Conservation (phyloP, 768 basidiomycete genomes). For the Clitopilus hobsonii region DNA sequence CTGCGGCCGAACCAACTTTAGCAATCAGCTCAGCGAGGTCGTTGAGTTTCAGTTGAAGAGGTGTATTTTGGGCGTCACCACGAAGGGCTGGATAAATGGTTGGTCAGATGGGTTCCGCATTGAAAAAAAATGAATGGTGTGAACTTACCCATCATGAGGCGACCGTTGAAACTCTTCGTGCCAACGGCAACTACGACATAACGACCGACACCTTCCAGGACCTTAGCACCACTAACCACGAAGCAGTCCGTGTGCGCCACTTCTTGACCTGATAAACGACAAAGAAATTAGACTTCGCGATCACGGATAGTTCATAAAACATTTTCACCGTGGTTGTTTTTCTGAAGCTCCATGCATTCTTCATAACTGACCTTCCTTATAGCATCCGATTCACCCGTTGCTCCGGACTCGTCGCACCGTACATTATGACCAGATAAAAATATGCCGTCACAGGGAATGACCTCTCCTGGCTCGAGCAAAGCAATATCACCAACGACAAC, state of each 20-base stretch:
- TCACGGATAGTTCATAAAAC: conserved; percentile 4
- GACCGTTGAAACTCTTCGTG: conserved; percentile 88
- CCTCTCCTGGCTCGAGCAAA: conserved; percentile 90
- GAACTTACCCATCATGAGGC: conserved; percentile 91
- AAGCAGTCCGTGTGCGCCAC: conserved; percentile 82
- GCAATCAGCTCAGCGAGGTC: conserved; percentile 93
- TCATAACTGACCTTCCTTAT: conserved; percentile 84
- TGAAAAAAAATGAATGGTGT: conserved; percentile 5
- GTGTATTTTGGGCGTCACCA: conserved; percentile 84
- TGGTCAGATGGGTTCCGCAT: conserved; percentile 1
- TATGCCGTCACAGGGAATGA: conserved; percentile 93
- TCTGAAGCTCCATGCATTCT: conserved; percentile 57
- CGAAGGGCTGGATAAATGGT: conserved; percentile 65
- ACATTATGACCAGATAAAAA: conserved; percentile 92
- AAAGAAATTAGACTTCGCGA: not conserved
- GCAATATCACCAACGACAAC: conserved; percentile 94
- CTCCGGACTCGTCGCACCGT: conserved; percentile 92
- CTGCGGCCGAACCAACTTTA: conserved; percentile 80
- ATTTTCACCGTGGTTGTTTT: conserved; percentile 16
- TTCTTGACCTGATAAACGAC: conserved; percentile 18
- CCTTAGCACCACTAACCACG: conserved; percentile 86
- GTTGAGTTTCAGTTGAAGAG: conserved; percentile 92
- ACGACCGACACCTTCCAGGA: conserved; percentile 88
- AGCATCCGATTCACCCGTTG: conserved; percentile 95
- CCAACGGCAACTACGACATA: conserved; percentile 95